Evolutionary conservation across 768 basidiomycete genomes (phyloP).

Genomic region (Leccinum imitatum): DNA sequence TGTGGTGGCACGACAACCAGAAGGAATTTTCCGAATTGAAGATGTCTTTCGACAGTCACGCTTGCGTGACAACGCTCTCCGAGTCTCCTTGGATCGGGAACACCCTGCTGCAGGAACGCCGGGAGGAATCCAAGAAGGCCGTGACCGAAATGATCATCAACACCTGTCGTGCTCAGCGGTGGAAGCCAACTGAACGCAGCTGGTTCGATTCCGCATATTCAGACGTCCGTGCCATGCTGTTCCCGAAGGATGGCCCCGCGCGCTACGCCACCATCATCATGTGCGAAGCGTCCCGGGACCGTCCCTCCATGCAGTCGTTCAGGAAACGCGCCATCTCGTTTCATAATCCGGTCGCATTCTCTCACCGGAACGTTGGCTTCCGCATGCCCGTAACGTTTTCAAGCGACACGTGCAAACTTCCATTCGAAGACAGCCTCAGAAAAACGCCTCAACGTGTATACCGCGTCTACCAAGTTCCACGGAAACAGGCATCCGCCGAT

Average conservation of each 20-base stretch:
- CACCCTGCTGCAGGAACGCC: conserved; percentile 16
- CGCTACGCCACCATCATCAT: conserved; percentile 25
- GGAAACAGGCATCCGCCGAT: neutral
- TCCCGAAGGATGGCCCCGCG: conserved; percentile 5
- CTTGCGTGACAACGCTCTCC: conserved; percentile 34
- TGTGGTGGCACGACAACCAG: conserved; percentile 32
- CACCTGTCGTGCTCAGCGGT: conserved; percentile 23
- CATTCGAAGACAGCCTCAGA: conserved; percentile 19
- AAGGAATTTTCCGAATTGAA: conserved; percentile 20
- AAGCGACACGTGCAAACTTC: conserved; percentile 17
- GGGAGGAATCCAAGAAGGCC: conserved; percentile 22
- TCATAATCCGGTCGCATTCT: conserved; percentile 21
- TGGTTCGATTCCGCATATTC: conserved; percentile 28
- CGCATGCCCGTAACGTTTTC: conserved; percentile 26
- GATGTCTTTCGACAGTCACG: conserved; percentile 32
- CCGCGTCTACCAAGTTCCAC: conserved; percentile 27
- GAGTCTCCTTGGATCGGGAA: conserved; percentile 13
- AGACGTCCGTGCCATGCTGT: conserved; percentile 27
- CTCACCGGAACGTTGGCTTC: conserved; percentile 15
- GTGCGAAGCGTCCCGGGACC: conserved; percentile 18
- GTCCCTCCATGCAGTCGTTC: neutral
- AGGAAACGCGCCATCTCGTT: conserved; percentile 26
- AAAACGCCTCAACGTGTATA: conserved; percentile 9
- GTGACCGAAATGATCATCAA: conserved; percentile 23
- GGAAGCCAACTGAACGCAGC: conserved; percentile 29